Evolutionary conservation across 129 eudicot genomes (phyloP).

Genomic region (Saussurea involucrata): DNA sequence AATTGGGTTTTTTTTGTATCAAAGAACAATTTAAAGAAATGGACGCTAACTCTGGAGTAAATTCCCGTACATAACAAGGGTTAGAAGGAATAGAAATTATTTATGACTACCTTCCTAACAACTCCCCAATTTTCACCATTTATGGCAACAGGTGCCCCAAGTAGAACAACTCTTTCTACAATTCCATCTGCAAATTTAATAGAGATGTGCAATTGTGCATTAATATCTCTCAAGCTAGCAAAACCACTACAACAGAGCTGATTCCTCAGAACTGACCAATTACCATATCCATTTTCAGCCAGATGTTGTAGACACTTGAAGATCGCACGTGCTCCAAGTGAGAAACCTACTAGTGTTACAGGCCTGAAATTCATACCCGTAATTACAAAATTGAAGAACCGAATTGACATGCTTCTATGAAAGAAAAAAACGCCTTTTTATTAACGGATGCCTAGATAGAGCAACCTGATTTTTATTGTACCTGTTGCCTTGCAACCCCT

Average conservation of each 20-base stretch:
- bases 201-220: neutral
- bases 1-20: neutral
- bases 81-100: neutral
- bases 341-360: constrained; percentile 93
- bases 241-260: constrained; percentile 1
- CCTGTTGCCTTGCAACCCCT: constrained; percentile 97
- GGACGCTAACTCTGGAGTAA: neutral
- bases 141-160: constrained; percentile 89
- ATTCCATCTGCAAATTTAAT: constrained; percentile 60
- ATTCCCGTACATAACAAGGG: neutral
- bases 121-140: constrained; percentile 94
- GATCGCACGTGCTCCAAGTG: constrained; percentile 94
- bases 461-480: constrained; percentile 1
- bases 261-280: constrained; percentile 11
- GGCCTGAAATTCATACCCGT: constrained; percentile 60
- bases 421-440: neutral
- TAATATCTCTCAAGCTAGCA: constrained; percentile 9
- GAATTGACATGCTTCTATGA: neutral
- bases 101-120: constrained; percentile 55
- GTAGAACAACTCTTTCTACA: constrained; percentile 93
- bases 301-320: constrained; percentile 88
- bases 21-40: neutral
- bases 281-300: constrained; percentile 74
- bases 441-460: neutral
- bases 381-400: neutral